These are phyloP conservation scores for Cyphellophora attinorum DNA, from an alignment of 2,329 filamentous ascomycete species.

Conservation along the genomic window DNA sequence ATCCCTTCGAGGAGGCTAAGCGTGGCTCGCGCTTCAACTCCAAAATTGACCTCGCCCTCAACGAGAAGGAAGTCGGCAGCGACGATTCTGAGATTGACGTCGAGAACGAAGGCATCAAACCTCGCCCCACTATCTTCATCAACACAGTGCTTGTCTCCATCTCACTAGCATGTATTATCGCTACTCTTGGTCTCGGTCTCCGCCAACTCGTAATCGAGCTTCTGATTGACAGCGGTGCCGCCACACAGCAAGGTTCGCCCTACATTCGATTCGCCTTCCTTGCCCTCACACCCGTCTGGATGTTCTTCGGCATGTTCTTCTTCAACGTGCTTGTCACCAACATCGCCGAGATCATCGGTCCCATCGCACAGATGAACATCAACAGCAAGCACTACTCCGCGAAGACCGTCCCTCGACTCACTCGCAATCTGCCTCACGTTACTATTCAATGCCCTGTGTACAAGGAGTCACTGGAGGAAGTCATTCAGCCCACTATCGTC, in stretches of 20 bases:
- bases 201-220: constrained; percentile 61
- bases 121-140: constrained; percentile 57
- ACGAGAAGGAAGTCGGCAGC: constrained; percentile 41
- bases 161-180: constrained; percentile 56
- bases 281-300: constrained; percentile 57
- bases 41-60: constrained; percentile 18
- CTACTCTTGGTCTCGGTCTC: constrained; percentile 60
- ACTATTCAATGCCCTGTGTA: constrained; percentile 84
- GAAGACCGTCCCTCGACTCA: constrained; percentile 53
- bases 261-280: constrained; percentile 58
- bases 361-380: constrained; percentile 59
- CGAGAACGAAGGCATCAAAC: constrained; percentile 59
- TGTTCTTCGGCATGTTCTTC: constrained; percentile 53
- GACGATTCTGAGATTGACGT: constrained; percentile 42
- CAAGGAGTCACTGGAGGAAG: constrained; percentile 67
- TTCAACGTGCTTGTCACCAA: constrained; percentile 20
- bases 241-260: neutral
- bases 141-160: constrained; percentile 61
- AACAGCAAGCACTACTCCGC: constrained; percentile 82
- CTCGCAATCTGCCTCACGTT: constrained; percentile 32
- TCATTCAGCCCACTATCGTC: constrained; percentile 50
- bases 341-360: constrained; percentile 65
- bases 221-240: constrained; percentile 46
- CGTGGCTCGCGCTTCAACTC: neutral
- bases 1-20: neutral